Base-by-base conservation (phyloP, 331 rosid genomes). In the Prunus yedoensis region DNA sequence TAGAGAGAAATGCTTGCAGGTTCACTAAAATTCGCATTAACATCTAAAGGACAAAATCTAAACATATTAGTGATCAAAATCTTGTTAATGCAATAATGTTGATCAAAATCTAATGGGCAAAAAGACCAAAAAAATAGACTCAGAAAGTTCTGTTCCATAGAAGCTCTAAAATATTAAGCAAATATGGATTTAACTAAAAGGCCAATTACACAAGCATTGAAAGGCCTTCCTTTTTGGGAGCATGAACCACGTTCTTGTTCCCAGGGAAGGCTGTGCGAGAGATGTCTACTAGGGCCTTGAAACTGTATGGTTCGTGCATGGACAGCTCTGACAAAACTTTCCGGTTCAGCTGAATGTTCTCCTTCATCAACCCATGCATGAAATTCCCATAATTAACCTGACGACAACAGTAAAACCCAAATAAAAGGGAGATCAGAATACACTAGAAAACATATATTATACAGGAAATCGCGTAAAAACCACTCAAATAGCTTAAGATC, bases 311-410 rank as follows among this genome's bases (percentile, higher is more conserved):
- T 70, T 93, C 97, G 6, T 93, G 98, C 96, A 93, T 91, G 16
- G 98, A 91, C 21, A 91, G 16, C 86, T 93, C 98, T 0, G 97
- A 91, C 66, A 89, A 76, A 71, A 93, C 98, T 82, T 93, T 93
- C 78, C 97, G 83, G 81, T 93, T 93, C 15, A 89, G 96, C 79
- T 93, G 97, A 77, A 93, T 80, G 77, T 91, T 93, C 90, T 91
- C 98, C 89, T 91, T 89, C 91, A 80, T 58, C 80, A 93, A 85
- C 52, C 98, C 96, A 82, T 91, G 91, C 94, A 93, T 93, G 77
- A 93, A 93, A 82, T 91, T 91, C 8, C 98, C 98, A 51, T 93
- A 93, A 65, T 91, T 91, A 68, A 93, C 98, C 96, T 91, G 79
- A 73, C 16, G 67, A 76, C 74, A 4, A 28, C 27, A 80, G 58